A percentile compares a stretch with the other conserved stretches of the same genome.
These are phyloP conservation scores for Skeletonema menzelii DNA, from an alignment of 108 stramenopile genomes.

Conservation along the genomic window DNA sequence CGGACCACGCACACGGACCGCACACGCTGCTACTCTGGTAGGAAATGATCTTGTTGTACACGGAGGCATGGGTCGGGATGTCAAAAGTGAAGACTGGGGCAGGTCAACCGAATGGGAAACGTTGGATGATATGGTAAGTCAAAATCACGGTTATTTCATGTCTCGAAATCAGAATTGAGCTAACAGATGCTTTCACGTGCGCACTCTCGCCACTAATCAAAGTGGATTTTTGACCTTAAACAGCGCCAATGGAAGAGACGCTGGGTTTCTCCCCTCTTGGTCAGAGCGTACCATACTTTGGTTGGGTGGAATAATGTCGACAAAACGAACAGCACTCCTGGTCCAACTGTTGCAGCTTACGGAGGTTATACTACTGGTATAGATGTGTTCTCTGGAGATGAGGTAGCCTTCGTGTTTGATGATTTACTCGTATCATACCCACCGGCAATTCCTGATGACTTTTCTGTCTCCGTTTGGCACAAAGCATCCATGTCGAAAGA, in stretches of 20 bases:
- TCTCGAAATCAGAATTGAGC: not conserved
- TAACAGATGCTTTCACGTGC: not conserved
- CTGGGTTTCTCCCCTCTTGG: constrained; percentile 32
- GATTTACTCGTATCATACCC: constrained; percentile 47
- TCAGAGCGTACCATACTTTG: constrained; percentile 48
- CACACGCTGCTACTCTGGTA: constrained; percentile 55
- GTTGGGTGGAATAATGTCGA: constrained; percentile 46
- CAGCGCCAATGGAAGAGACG: constrained; percentile 43
- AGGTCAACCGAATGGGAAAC: constrained; percentile 45
- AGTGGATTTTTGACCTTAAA: constrained; percentile 50
- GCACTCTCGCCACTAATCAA: not conserved
- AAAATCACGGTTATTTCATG: not conserved
- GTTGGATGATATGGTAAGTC: constrained; percentile 35
- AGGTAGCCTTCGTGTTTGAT: constrained; percentile 51
- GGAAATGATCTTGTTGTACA: constrained; percentile 48
- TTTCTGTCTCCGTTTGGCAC: constrained; percentile 16
- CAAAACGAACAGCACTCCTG: constrained; percentile 28
- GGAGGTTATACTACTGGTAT: constrained; percentile 49
- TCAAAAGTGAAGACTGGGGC: constrained; percentile 35
- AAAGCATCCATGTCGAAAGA: constrained; percentile 12
- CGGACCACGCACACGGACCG: constrained; percentile 46
- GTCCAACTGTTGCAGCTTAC: constrained; percentile 37
- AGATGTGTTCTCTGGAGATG: constrained; percentile 40
- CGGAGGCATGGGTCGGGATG: constrained; percentile 47
- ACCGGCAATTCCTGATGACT: constrained; percentile 7